Conservation (phyloP, 1,139 yeast species). For the Geotrichum restrictum region DNA sequence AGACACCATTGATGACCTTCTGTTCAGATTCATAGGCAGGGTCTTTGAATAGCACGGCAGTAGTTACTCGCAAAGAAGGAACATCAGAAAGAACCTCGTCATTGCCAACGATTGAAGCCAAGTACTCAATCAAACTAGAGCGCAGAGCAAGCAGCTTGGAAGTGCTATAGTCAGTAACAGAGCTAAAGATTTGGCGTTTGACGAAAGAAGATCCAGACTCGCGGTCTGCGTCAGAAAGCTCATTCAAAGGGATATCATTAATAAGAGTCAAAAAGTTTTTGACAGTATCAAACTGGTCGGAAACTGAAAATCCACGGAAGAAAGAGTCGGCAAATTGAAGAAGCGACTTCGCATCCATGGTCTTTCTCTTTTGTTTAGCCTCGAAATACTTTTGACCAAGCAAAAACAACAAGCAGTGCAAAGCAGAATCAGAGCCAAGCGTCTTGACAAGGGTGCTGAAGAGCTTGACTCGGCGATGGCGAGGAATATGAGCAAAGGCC, state of each 20-base stretch:
- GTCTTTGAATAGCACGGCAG: conserved; percentile 23
- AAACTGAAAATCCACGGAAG: conserved; percentile 60
- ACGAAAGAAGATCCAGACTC: conserved; percentile 37
- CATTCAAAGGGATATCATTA: conserved; percentile 31
- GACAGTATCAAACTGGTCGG: conserved; percentile 65
- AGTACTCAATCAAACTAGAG: conserved; percentile 50
- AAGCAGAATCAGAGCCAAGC: conserved; percentile 59
- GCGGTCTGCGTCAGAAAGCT: conserved; percentile 39
- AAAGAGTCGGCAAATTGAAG: conserved; percentile 70
- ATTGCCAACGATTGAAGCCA: conserved; percentile 31
- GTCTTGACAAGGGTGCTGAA: conserved; percentile 76
- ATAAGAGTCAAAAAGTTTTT: conserved; percentile 46
- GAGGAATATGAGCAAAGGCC: conserved; percentile 92
- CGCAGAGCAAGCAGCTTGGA: conserved; percentile 48
- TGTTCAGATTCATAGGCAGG: conserved; percentile 20
- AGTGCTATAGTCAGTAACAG: conserved; percentile 51
- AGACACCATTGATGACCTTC: conserved; percentile 20
- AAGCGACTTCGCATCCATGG: conserved; percentile 60
- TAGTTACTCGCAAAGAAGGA: conserved; percentile 32
- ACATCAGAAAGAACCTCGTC: conserved; percentile 32
- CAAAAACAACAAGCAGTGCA: conserved; percentile 70
- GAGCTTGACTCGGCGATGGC: conserved; percentile 86
- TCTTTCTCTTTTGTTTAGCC: conserved; percentile 52
- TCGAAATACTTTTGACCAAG: conserved; percentile 73
- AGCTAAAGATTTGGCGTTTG: conserved; percentile 61